These are phyloP conservation scores for Paraphaeosphaeria sporulosa DNA, from an alignment of 2,329 filamentous ascomycete genomes.

Conservation along the genomic window DNA sequence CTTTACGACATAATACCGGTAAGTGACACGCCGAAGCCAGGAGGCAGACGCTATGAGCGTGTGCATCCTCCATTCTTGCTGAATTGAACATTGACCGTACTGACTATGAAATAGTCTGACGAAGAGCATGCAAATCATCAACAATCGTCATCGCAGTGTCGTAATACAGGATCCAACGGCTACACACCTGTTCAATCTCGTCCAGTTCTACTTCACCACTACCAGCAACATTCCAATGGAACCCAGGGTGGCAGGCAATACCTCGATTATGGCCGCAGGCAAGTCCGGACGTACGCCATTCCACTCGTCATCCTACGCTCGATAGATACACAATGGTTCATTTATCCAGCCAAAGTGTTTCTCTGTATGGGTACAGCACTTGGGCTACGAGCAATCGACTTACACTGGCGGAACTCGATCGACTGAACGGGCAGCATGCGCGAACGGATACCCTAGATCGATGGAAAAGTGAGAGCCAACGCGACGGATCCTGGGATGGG, in stretches of 20 bases:
- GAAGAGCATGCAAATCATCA: not conserved
- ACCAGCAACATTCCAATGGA: not conserved
- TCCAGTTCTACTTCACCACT: not conserved
- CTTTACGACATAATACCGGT: not conserved
- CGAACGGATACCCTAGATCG: conserved; percentile 10
- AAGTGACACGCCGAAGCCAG: not conserved
- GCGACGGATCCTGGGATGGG: conserved; percentile 19
- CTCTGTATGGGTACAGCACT: not conserved
- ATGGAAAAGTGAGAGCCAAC: conserved; percentile 18
- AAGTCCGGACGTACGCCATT: conserved; percentile 12
- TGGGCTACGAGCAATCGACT: not conserved
- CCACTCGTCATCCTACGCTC: conserved; percentile 2
- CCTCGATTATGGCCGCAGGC: conserved; percentile 16
- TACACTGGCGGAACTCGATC: conserved; percentile 14
- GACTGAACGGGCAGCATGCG: conserved; percentile 1
- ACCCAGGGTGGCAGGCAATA: conserved; percentile 16
- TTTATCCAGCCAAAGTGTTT: not conserved
- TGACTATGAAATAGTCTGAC: conserved; percentile 3
- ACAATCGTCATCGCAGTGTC: not conserved
- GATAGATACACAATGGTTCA: not conserved
- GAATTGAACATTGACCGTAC: not conserved
- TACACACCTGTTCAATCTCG: not conserved
- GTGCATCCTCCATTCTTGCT: not conserved
- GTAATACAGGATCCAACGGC: not conserved
- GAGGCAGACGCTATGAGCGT: not conserved